Percentiles rank a stretch among this genome's conserved stretches.
phyloP scores from a whole-genome alignment of 1,139 yeast genomes.

The Lodderomyces margitis region DNA sequence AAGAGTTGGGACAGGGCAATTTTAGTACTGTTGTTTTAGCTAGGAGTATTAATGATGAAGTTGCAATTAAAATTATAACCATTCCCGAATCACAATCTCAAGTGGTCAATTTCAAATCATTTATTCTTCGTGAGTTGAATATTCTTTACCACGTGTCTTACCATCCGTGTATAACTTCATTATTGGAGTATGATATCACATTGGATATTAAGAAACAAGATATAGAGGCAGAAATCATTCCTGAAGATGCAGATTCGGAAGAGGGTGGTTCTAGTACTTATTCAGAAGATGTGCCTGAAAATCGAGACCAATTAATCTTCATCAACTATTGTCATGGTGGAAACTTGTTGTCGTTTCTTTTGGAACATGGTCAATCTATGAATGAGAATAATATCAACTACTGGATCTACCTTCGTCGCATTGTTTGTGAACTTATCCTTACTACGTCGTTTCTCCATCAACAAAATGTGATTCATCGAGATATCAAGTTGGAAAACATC shows the following conservation, averaged over 20 bases:
- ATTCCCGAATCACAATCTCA: constrained; percentile 32
- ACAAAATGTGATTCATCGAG: constrained; percentile 74
- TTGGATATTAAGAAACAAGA: constrained; percentile 23
- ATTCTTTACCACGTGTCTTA: constrained; percentile 50
- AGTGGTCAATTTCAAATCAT: constrained; percentile 54
- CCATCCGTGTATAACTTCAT: constrained; percentile 43
- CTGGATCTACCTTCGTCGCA: constrained; percentile 51
- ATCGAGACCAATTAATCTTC: constrained; percentile 51
- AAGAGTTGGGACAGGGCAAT: constrained; percentile 54
- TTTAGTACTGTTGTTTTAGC: constrained; percentile 58
- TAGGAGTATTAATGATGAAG: constrained; percentile 18
- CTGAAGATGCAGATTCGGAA: constrained; percentile 12
- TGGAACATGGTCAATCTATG: constrained; percentile 20
- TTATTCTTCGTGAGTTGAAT: constrained; percentile 72
- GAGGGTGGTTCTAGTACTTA: constrained; percentile 9
- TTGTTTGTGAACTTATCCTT: constrained; percentile 65
- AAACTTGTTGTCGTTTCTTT: constrained; percentile 66
- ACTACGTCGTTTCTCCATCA: constrained; percentile 77
- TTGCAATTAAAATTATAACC: constrained; percentile 43
- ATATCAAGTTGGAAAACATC: constrained; percentile 81
- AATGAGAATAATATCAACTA: constrained; percentile 24
- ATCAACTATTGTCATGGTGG: constrained; percentile 84
- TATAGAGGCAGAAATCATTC: constrained; percentile 16
- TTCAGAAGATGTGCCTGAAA: constrained; percentile 1
- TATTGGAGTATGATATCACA: constrained; percentile 33